A percentile compares a stretch with the other conserved stretches of the same genome.
These are phyloP conservation scores for Nicotiana knightiana DNA, from an alignment of 257 asterid genomes.

Conservation along the genomic window DNA sequence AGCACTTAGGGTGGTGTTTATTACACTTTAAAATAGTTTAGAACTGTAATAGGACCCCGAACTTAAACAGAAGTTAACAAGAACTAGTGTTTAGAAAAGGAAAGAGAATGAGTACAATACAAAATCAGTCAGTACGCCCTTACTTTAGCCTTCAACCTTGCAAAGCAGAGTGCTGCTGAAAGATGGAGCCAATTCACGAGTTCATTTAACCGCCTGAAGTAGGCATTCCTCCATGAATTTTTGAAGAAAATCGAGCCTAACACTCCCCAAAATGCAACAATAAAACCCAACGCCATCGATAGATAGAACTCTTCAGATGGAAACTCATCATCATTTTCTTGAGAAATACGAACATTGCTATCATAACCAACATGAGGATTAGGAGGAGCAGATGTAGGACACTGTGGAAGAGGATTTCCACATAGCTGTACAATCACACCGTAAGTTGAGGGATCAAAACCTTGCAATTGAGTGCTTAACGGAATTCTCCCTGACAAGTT, in stretches of 20 bases:
- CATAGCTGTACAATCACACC: constrained; percentile 23
- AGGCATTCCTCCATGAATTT: constrained; percentile 18
- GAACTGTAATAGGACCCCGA: too few species aligned
- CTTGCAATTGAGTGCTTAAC: constrained; percentile 23
- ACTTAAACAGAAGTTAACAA: too few species aligned
- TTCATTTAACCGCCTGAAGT: background rate
- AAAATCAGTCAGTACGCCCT: background rate
- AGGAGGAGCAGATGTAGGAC: too few species aligned
- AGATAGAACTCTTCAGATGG: constrained; percentile 2
- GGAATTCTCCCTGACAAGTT: constrained; percentile 29
- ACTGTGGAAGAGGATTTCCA: constrained; percentile 16
- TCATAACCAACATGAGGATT: too few species aligned
- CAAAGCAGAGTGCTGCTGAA: background rate
- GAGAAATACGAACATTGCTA: background rate
- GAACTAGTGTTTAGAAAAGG: too few species aligned
- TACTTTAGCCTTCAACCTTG: background rate
- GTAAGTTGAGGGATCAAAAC: constrained; percentile 23
- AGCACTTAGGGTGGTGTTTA: too few species aligned
- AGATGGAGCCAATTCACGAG: background rate
- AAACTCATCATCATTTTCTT: constrained; percentile 6
- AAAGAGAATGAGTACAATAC: background rate
- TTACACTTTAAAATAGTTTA: too few species aligned
- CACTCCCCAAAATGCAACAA: constrained; percentile 31
- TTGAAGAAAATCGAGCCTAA: constrained; percentile 16
- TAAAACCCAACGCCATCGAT: constrained; percentile 13